These are phyloP conservation scores for Fraxinus americana DNA, from an alignment of 257 asterid genomes.

Conservation along the genomic window DNA sequence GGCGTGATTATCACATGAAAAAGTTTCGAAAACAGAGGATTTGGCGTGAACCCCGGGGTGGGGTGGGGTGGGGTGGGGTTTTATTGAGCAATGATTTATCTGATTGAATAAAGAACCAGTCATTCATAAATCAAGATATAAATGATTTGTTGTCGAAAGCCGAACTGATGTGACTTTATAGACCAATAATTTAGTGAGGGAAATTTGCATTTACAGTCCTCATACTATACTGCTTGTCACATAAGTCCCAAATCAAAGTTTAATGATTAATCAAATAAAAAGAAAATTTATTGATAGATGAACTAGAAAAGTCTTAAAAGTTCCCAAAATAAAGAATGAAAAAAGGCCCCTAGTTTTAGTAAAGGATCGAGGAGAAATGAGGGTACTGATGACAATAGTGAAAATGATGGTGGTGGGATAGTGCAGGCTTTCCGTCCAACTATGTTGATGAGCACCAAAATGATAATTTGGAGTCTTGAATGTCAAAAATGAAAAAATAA, in stretches of 20 bases:
- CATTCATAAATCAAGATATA: neutral
- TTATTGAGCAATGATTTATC: neutral
- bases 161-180: neutral
- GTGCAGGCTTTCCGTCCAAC: neutral
- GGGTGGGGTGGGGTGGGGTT: neutral
- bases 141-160: neutral
- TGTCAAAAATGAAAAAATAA: neutral
- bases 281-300: no score
- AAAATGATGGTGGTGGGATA: no score
- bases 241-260: neutral
- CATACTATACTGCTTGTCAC: neutral
- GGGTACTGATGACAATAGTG: no score
- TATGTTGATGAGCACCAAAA: no score
- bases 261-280: neutral
- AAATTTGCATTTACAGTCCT: neutral
- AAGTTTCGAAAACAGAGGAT: neutral
- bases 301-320: neutral
- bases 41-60: neutral
- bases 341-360: neutral
- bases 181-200: neutral
- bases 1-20: no score
- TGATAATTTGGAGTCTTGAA: neutral
- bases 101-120: neutral
- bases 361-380: no score
- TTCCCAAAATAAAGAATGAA: neutral